A percentile compares a stretch with the other conserved stretches of the same genome.
phyloP scores from a whole-genome alignment of 805 yeast species.

The Pichia kluyveri region DNA sequence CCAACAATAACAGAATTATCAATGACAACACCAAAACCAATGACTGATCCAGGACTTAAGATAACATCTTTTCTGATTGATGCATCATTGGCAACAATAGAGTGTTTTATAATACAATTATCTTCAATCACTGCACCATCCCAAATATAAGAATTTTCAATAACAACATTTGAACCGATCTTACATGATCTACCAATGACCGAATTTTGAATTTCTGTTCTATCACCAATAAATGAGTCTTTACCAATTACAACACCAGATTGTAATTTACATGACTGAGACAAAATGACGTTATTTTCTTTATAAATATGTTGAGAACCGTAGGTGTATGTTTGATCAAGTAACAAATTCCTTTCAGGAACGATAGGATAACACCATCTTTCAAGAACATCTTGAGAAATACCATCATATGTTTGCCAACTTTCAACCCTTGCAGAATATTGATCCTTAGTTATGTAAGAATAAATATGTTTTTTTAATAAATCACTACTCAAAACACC shows the following conservation, averaged over 20 bases:
- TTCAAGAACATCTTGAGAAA: conserved; percentile 80
- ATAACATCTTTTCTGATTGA: conserved; percentile 41
- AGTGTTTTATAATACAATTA: conserved; percentile 43
- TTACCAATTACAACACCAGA: conserved; percentile 78
- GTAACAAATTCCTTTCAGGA: conserved; percentile 73
- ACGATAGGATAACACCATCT: conserved; percentile 91
- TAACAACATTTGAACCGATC: conserved; percentile 68
- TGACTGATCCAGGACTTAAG: conserved; percentile 62
- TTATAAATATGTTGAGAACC: conserved; percentile 83
- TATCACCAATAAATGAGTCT: conserved; percentile 67
- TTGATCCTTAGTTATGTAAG: conserved; percentile 68
- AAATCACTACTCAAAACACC: conserved; percentile 89
- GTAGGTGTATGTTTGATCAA: conserved; percentile 66
- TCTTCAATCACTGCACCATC: conserved; percentile 70
- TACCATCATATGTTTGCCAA: conserved; percentile 87
- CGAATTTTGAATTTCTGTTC: conserved; percentile 54
- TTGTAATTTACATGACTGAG: conserved; percentile 85
- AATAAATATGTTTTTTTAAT: conserved; percentile 82
- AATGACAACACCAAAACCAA: conserved; percentile 68
- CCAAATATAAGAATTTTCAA: conserved; percentile 80
- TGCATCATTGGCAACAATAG: conserved; percentile 65
- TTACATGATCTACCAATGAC: conserved; percentile 81
- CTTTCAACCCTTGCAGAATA: conserved; percentile 95
- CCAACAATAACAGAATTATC: conserved; percentile 44
- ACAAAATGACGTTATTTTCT: conserved; percentile 79